Evolutionary conservation across 768 basidiomycete genomes (phyloP).

Genomic region (Termitomyces sp.): DNA sequence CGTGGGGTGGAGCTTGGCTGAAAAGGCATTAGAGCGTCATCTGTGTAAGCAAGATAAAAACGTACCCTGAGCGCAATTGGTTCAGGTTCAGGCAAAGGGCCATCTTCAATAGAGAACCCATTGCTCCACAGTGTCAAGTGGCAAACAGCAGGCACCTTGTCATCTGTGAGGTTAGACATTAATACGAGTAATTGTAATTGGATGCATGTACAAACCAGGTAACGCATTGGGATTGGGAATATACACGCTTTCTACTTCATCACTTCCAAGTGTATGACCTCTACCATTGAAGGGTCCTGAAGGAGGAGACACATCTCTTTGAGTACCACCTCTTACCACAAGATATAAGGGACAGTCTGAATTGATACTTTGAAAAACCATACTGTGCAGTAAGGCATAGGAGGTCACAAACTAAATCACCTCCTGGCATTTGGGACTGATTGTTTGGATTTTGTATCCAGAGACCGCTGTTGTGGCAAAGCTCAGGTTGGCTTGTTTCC

Average conservation of each 20-base stretch:
- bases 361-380: conserved; percentile 19
- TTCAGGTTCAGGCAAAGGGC: conserved; percentile 69
- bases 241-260: conserved; percentile 75
- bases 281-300: conserved; percentile 55
- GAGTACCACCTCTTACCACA: conserved; percentile 31
- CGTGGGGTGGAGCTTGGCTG: conserved; percentile 73
- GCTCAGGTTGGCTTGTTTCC: neutral
- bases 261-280: conserved; percentile 84
- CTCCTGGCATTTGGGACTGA: conserved; percentile 41
- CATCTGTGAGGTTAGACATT: conserved; percentile 3
- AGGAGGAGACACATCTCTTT: conserved; percentile 16
- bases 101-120: conserved; percentile 90
- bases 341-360: neutral
- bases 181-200: neutral
- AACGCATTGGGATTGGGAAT: conserved; percentile 66
- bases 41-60: conserved; percentile 22
- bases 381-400: conserved; percentile 80
- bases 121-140: conserved; percentile 89
- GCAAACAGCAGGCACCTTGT: conserved; percentile 59
- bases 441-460: conserved; percentile 81
- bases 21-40: neutral
- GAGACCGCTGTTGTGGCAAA: conserved; percentile 57
- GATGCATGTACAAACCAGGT: conserved; percentile 16
- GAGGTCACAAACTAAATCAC: conserved; percentile 63
- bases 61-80: conserved; percentile 77